phyloP scores from a whole-genome alignment of 192 early-diverging fungal genomes.

The Backusella westeae region DNA sequence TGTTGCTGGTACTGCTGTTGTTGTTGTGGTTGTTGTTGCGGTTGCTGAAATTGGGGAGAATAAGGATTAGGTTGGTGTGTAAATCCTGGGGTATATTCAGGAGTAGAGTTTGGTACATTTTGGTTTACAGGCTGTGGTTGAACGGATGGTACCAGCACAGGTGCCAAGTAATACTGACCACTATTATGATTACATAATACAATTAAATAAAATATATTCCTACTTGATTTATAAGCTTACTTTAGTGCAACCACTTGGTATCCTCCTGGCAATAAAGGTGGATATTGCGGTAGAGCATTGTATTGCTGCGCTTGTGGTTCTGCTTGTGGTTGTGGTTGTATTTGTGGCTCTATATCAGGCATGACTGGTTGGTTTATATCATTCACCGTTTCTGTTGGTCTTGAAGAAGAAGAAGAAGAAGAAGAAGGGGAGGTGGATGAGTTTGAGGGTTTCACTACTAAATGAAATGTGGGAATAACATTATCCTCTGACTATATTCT shows the following conservation, averaged over 20 bases:
- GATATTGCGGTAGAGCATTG: not conserved
- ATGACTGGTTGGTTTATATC: not conserved
- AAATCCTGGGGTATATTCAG: not conserved
- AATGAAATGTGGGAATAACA: slow-evolving; percentile 30
- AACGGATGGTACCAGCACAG: slow-evolving; percentile 24
- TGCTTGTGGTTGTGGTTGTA: not conserved
- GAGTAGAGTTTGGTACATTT: not conserved
- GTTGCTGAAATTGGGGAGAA: not conserved
- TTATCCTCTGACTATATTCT: slow-evolving; percentile 16
- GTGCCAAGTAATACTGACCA: slow-evolving; percentile 32
- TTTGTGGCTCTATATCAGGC: not conserved
- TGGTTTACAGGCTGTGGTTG: not conserved
- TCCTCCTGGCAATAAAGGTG: slow-evolving; percentile 21
- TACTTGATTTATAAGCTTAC: slow-evolving; percentile 4
- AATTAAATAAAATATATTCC: not conserved
- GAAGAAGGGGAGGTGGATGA: not conserved
- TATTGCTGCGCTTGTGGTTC: not conserved
- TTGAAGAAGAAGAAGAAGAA: not conserved
- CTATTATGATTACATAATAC: not conserved
- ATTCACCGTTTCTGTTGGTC: not conserved
- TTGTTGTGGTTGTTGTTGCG: not conserved
- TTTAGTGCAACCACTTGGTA: slow-evolving; percentile 28
- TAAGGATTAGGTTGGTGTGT: not conserved
- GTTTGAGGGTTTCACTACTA: slow-evolving; percentile 36
- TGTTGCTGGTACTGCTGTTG: not conserved